These are phyloP conservation scores for Gossypioides kirkii DNA, from an alignment of 345 rosid genomes.

Conservation along the genomic window DNA sequence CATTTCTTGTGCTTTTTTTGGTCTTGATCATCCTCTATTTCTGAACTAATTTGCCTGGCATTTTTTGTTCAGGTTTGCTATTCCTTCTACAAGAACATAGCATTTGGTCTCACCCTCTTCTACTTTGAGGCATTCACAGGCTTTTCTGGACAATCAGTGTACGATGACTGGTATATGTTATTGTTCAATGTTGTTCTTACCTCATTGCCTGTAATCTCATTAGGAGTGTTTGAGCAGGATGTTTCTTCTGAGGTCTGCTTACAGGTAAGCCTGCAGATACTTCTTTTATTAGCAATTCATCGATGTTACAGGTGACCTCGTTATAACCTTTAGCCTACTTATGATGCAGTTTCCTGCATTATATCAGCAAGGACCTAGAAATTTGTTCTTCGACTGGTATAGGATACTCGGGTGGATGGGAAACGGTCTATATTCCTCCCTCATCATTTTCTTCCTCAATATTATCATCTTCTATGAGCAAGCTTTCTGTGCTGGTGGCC, in stretches of 20 bases:
- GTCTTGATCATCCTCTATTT: slow-evolving; percentile 5
- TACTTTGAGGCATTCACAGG: slow-evolving; percentile 92
- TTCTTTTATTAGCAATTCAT: not conserved
- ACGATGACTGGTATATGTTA: slow-evolving; percentile 85
- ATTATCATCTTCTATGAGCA: slow-evolving; percentile 57
- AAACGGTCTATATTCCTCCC: slow-evolving; percentile 76
- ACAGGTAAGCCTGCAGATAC: slow-evolving; percentile 56
- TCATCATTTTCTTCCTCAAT: slow-evolving; percentile 69
- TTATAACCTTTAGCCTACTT: not conserved
- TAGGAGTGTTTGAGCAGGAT: slow-evolving; percentile 97
- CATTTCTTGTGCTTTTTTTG: slow-evolving; percentile 8
- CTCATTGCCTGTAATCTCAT: slow-evolving; percentile 85
- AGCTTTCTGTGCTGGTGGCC: slow-evolving; percentile 73
- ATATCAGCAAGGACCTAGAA: slow-evolving; percentile 91
- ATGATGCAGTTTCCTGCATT: slow-evolving; percentile 85
- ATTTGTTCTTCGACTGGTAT: slow-evolving; percentile 86
- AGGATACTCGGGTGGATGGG: slow-evolving; percentile 93
- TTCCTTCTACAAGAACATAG: slow-evolving; percentile 97
- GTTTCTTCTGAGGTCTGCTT: slow-evolving; percentile 91
- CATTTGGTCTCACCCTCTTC: slow-evolving; percentile 95
- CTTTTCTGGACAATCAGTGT: slow-evolving; percentile 89
- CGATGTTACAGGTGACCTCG: not conserved
- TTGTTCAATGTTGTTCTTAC: slow-evolving; percentile 90
- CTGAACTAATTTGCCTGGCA: slow-evolving; percentile 4
- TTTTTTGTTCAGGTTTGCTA: slow-evolving; percentile 73